Percentiles rank a stretch among this genome's conserved stretches.
Evolutionary conservation across 441 rosid genomes (phyloP).

Genomic region (Erysimum cheiri): DNA sequence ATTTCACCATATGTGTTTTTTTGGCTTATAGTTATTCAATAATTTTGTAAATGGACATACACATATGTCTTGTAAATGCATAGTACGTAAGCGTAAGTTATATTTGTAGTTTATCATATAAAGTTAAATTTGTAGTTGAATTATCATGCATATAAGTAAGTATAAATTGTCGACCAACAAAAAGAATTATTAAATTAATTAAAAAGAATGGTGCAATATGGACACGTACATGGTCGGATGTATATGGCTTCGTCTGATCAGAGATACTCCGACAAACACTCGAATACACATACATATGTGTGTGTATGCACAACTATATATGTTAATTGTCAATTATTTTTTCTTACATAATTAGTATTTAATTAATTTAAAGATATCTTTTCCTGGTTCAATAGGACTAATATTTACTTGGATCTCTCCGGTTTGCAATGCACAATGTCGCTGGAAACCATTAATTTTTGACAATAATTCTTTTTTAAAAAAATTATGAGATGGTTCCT

Average conservation of each 20-base stretch:
- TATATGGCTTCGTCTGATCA: conserved; percentile 46
- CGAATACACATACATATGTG: conserved; percentile 38
- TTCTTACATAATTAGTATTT: conserved; percentile 15
- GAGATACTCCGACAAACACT: conserved; percentile 49
- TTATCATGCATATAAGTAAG: conserved; percentile 19
- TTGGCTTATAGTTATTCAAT: conserved; percentile 17
- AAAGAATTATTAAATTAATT: conserved; percentile 2
- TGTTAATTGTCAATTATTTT: conserved; percentile 21
- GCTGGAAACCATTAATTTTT: conserved; percentile 38
- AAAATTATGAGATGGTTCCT: conserved; percentile 8
- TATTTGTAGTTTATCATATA: conserved; percentile 1
- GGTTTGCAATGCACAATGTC: conserved; percentile 26
- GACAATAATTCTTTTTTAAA: background rate
- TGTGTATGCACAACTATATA: conserved; percentile 37
- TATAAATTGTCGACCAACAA: conserved; percentile 17
- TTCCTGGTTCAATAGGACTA: conserved; percentile 1
- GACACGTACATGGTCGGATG: conserved; percentile 44
- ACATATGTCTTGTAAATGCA: conserved; percentile 13
- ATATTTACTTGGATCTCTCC: conserved; percentile 22
- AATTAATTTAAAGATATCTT: background rate
- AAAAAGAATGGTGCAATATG: conserved; percentile 10
- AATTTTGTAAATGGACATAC: background rate
- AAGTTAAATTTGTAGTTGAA: conserved; percentile 12
- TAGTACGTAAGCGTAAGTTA: conserved; percentile 18
- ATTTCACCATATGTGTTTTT: background rate